A percentile compares a stretch with the other conserved stretches of the same genome.
Evolutionary conservation across 768 basidiomycete species (phyloP).

Genomic region (Hydnum rufescens): DNA sequence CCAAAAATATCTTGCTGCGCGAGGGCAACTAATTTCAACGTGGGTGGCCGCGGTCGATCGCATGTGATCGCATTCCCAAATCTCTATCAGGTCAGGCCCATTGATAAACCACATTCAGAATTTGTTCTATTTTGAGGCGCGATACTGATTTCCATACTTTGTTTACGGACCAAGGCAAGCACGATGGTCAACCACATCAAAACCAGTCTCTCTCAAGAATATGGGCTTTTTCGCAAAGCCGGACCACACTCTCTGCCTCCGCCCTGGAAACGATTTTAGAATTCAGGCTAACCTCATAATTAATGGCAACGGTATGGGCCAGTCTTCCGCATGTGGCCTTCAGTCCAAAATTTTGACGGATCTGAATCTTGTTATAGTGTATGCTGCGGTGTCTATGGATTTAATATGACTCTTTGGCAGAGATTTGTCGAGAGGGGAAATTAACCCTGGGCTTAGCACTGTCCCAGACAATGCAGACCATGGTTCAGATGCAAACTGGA

Average conservation of each 20-base stretch:
- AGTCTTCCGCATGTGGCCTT: too few species aligned
- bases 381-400: neutral
- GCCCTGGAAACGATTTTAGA: slow-evolving; percentile 25
- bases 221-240: slow-evolving; percentile 28
- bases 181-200: slow-evolving; percentile 18
- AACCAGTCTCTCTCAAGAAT: slow-evolving; percentile 19
- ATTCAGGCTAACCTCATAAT: slow-evolving; percentile 30
- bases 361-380: too few species aligned
- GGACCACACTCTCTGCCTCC: slow-evolving; percentile 20
- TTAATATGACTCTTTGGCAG: too few species aligned
- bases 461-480: slow-evolving; percentile 25
- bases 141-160: neutral
- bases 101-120: slow-evolving; percentile 10
- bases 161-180: slow-evolving; percentile 1
- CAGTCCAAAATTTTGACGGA: too few species aligned
- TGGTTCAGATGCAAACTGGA: slow-evolving; percentile 29
- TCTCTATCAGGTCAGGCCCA: slow-evolving; percentile 25
- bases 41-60: slow-evolving; percentile 24
- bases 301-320: slow-evolving; percentile 20
- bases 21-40: neutral
- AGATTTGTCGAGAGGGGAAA: slow-evolving; percentile 26
- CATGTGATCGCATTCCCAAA: slow-evolving; percentile 34
- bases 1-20: neutral
- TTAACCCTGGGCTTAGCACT: slow-evolving; percentile 22
- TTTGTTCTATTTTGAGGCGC: neutral